Conservation (phyloP, 768 basidiomycete species). For the Leccinum barrowsii region DNA sequence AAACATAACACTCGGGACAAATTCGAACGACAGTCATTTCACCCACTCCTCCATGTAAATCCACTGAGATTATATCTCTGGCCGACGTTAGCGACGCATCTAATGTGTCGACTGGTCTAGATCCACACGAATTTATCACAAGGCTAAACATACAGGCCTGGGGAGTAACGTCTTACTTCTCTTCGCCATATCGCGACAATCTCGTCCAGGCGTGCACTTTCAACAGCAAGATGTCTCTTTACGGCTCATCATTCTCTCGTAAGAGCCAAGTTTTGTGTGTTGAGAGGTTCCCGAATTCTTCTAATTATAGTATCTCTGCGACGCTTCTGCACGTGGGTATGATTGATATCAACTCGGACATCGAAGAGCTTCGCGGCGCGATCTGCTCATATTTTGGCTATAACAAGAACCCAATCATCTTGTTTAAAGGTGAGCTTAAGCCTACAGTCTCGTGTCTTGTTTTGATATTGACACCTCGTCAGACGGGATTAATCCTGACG, state of each 20-base stretch:
- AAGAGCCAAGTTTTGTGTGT: slow-evolving; percentile 47
- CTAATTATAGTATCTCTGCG: slow-evolving; percentile 66
- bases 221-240: not conserved
- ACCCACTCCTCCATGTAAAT: slow-evolving; percentile 63
- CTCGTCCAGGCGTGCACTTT: slow-evolving; percentile 62
- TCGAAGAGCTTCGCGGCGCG: slow-evolving; percentile 75
- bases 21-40: slow-evolving; percentile 71
- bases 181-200: slow-evolving; percentile 60
- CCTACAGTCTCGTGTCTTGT: not conserved
- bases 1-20: slow-evolving; percentile 31
- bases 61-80: slow-evolving; percentile 78
- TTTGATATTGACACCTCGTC: slow-evolving; percentile 5
- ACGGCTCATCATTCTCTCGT: slow-evolving; percentile 28
- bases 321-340: slow-evolving; percentile 85
- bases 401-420: slow-evolving; percentile 66
- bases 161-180: slow-evolving; percentile 72
- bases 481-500: slow-evolving; percentile 73
- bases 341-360: slow-evolving; percentile 67
- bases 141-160: slow-evolving; percentile 55
- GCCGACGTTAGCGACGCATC: slow-evolving; percentile 85
- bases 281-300: slow-evolving; percentile 72
- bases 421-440: slow-evolving; percentile 54
- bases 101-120: slow-evolving; percentile 73
- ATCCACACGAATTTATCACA: slow-evolving; percentile 76
- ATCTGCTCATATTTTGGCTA: slow-evolving; percentile 74